These are phyloP conservation scores for Colletotrichum tofieldiae DNA, from an alignment of 2,329 filamentous ascomycete genomes.

Conservation along the genomic window DNA sequence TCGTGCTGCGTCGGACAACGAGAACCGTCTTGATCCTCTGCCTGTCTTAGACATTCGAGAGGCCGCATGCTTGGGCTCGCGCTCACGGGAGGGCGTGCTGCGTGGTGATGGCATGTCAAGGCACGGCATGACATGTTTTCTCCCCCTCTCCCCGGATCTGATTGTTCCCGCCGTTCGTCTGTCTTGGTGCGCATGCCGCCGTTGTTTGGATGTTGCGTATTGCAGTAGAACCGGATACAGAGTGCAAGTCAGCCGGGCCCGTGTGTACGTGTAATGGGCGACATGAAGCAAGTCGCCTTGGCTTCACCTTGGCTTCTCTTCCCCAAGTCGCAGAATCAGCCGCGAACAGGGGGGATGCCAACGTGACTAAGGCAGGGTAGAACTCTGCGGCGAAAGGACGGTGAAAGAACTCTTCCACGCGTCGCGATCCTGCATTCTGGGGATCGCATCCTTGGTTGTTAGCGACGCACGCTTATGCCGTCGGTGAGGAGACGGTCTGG, in stretches of 20 bases:
- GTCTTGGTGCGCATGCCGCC: conserved; percentile 3
- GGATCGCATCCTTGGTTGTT: not conserved
- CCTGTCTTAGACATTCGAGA: conserved; percentile 39
- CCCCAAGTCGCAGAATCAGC: not conserved
- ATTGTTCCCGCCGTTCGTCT: not conserved
- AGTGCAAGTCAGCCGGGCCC: not conserved
- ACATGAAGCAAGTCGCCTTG: not conserved
- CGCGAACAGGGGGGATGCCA: not conserved
- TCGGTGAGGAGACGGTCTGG: conserved; percentile 4
- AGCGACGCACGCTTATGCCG: conserved; percentile 2
- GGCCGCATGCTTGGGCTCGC: conserved; percentile 32
- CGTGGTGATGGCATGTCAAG: not conserved
- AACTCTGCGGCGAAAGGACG: not conserved
- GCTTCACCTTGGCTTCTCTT: not conserved
- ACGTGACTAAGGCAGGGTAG: not conserved
- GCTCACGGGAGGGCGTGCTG: conserved; percentile 32
- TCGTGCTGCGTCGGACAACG: too few species aligned
- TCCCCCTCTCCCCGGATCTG: not conserved
- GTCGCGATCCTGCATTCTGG: not conserved
- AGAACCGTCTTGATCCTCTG: not conserved
- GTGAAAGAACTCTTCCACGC: not conserved
- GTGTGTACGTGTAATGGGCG: not conserved
- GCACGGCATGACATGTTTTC: not conserved
- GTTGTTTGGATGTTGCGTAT: not conserved
- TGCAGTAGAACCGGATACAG: not conserved